Evolutionary conservation across 352 stramenopile species (phyloP), one percentile per base, ranked within the genome.

Genomic region (Phytophthora ohioensis): DNA sequence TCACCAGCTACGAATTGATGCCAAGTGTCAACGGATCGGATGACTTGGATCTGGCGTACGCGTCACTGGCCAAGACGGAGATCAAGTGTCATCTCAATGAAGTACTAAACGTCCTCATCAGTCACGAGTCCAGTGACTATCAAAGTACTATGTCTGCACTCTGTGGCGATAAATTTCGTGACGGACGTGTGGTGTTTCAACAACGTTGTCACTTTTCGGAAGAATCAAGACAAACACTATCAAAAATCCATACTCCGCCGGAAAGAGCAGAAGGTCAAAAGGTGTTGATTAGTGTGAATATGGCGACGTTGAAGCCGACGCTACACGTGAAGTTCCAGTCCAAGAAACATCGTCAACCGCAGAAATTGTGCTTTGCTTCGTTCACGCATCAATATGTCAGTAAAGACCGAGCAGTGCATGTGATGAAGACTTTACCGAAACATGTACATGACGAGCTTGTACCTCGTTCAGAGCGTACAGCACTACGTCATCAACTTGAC

Each of bases 341-440:
- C 0, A 73, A 66, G 58, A 78, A 81, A 54, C 62, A 74, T 34
- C 71, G 79, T 3, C 65, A 69, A 21, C 76, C 73, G 41, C 75
- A 89, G 52, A 71, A 68, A 41, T 57, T 89, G 11, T 77, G 64
- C 35, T 85, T 91, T 17, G 69, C 80, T 39, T 78, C 68, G 13
- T 78, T 80, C 59, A 91, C 82, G 38, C 66, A 81, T 42, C 73
- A 79, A 35, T 86, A 85, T 54, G 47, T 72, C 21, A 66, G 54
- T 45, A 82, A 84, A 10, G 67, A 81, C 45, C 84, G 79, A 17
- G 80, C 82, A 0, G 65, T 85, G 46, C 82, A 92, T 65, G 57
- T 91, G 21, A 82, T 89, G 57, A 90, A 90, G 71, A 90, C 82
- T 34, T 47, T 92, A 7, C 84, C 84, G 1, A 90, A 90, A 60